Base-by-base conservation (phyloP, 306 rosid genomes). In the Biancaea sappan region DNA sequence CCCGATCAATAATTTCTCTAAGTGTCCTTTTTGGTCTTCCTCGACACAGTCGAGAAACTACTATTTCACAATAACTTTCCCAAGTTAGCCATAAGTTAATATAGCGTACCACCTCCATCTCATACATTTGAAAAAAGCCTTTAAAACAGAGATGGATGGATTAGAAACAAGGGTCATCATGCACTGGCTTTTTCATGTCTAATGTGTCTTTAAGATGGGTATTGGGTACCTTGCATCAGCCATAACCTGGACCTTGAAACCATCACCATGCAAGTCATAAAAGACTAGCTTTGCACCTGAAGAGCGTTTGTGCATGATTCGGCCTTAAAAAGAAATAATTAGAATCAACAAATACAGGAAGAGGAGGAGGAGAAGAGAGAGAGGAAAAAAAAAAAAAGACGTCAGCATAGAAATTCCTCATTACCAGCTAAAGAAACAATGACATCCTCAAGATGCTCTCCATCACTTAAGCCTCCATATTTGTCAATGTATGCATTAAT, bases 171-270 rank as follows among this genome's bases (percentile, higher is more conserved):
- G 4, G 47, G 0, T 35, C 40, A 35, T 35, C 6, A 13, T 41
- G 1, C 3, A 2, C 2, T 41, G 47, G 47, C 47, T 41, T 41
- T 41, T 2, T 41, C 47, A 41, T 13, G 2, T 41, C 47, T 46
- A 21, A 5, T 41, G 38, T 4, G 2, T n/a, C 18, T 15, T 5
- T 22, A 6, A 37, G 13, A 64, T 3, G 60, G 53, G 29, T 6
- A 3, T 28, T 35, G 43, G n/a, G 58, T 84, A 92, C 98, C 96
- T 89, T 41, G 88, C 90, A 85, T 90, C 96, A 11, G 94, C 87
- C 94, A 92, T 88, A 44, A 92, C 96, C 85, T 92, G 98, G 53
- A 90, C 93, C 75, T 92, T 90, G 73, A 47, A 76, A 69, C 85
- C 84, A 44, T 44, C 83, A 58, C 89, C 92, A 70, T 88, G 88